Evolutionary conservation across 495 filamentous ascomycete species (phyloP), one percentile per base, ranked within the genome.

Genomic region (Lichina pygmaea): DNA sequence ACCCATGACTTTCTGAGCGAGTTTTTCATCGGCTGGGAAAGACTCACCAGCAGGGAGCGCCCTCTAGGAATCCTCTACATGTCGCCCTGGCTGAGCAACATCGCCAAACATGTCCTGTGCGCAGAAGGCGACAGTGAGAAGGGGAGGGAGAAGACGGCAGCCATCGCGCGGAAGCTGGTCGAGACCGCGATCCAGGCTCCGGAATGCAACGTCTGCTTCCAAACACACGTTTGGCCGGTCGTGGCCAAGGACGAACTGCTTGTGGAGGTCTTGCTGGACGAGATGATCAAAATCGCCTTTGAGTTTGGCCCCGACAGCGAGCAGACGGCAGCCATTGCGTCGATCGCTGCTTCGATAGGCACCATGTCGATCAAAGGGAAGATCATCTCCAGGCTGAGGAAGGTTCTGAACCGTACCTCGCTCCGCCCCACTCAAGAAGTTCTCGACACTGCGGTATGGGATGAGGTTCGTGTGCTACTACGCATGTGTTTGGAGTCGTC

Each of bases 21-120:
- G 54, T 78, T 77, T 50, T 78, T 77, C 49, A 68, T 75, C 37
- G 71, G 73, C 8, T 78, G 73, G 73, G 72, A 73, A 43, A 71
- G 70, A 53, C 73, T 74, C 50, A 62, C 66, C 24, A 65, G 70
- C 9, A 64, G 70, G 44, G 73, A 78, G 54, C 66, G 73, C 49
- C 70, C 73, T 6, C 52, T 77, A 42, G 74, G 70, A 48, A 60
- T 78, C 7, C 64, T 68, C 7, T 78, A 78, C 51, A 75, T 78
- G 70, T 69, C 70, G 16, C 73, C 73, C 5, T 78, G 73, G 73
- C 58, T 78, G 44, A 59, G 63, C 3, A 65, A 70, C 31, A 53
- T 78, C 34, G 62, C 70, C 44, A 68, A 65, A 8, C 65, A 66
- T 41, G 58, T 77, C 6, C 54, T 77, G 38, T 55, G 66, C 30